Evolutionary conservation across 805 yeast genomes (phyloP).

Genomic region (Hanseniaspora osmophila): DNA sequence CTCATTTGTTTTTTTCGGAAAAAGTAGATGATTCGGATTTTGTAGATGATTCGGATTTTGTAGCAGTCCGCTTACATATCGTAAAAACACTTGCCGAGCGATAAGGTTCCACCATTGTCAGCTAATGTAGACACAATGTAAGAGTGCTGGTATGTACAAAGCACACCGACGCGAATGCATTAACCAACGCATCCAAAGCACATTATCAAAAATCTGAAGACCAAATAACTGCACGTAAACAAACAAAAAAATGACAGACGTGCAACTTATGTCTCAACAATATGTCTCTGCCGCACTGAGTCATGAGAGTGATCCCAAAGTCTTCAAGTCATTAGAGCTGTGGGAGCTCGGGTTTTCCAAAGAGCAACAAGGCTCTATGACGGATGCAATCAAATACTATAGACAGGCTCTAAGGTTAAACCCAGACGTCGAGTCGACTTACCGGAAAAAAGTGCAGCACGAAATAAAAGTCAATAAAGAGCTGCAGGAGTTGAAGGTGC

Average conservation of each 20-base stretch:
- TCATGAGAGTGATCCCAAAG: not conserved
- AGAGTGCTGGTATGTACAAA: too few species aligned
- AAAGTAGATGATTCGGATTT: too few species aligned
- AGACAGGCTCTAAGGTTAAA: slow-evolving; percentile 49
- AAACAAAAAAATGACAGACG: not conserved
- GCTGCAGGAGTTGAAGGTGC: slow-evolving; percentile 7
- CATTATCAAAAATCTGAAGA: too few species aligned
- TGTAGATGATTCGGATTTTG: too few species aligned
- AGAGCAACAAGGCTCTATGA: slow-evolving; percentile 60
- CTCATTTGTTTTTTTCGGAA: too few species aligned
- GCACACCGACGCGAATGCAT: too few species aligned
- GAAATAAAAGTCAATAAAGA: slow-evolving; percentile 22
- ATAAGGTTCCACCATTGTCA: too few species aligned
- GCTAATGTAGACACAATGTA: too few species aligned
- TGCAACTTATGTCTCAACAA: not conserved
- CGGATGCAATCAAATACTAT: slow-evolving; percentile 69
- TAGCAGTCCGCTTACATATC: too few species aligned
- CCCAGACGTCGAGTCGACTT: slow-evolving; percentile 49
- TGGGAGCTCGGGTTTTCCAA: slow-evolving; percentile 61
- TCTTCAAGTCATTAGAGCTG: slow-evolving; percentile 35
- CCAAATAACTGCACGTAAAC: too few species aligned
- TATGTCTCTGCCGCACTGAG: not conserved
- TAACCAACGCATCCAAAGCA: too few species aligned
- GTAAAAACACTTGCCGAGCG: too few species aligned
- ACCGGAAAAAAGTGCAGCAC: slow-evolving; percentile 42